These are phyloP conservation scores for Athelia psychrophila DNA, from an alignment of 1,284 basidiomycete genomes.

Conservation along the genomic window DNA sequence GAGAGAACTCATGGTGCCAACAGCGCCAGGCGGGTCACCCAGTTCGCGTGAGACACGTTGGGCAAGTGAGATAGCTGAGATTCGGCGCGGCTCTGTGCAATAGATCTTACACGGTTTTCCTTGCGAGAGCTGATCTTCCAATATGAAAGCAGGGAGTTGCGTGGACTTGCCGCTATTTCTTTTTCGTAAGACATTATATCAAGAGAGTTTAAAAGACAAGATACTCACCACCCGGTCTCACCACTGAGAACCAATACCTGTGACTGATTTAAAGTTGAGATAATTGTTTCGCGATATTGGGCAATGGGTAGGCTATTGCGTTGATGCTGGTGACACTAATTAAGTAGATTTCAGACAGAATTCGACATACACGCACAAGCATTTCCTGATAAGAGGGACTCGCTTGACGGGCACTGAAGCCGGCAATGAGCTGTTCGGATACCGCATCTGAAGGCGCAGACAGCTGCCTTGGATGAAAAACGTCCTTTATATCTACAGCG, in stretches of 20 bases:
- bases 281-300: slow-evolving; percentile 75
- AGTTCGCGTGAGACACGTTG: slow-evolving; percentile 94
- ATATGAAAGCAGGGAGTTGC: slow-evolving; percentile 92
- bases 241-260: slow-evolving; percentile 94
- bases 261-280: slow-evolving; percentile 69
- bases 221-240: slow-evolving; percentile 89
- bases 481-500: slow-evolving; percentile 14
- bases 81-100: slow-evolving; percentile 95
- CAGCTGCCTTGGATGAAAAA: slow-evolving; percentile 8
- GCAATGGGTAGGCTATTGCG: slow-evolving; percentile 88
- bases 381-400: slow-evolving; percentile 81
- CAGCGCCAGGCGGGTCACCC: slow-evolving; percentile 81
- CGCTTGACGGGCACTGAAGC: slow-evolving; percentile 59
- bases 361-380: slow-evolving; percentile 57
- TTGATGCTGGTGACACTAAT: slow-evolving; percentile 44
- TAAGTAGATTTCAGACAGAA: slow-evolving; percentile 6
- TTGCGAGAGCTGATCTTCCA: slow-evolving; percentile 85
- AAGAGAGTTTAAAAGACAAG: neutral
- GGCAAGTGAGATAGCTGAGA: slow-evolving; percentile 96
- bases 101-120: slow-evolving; percentile 91
- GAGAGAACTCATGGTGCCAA: slow-evolving; percentile 79
- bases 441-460: slow-evolving; percentile 19
- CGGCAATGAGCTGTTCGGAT: slow-evolving; percentile 53
- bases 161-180: slow-evolving; percentile 95
- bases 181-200: slow-evolving; percentile 5